phyloP scores from a whole-genome alignment of 495 filamentous ascomycete genomes.

The Xylaria intraflava region DNA sequence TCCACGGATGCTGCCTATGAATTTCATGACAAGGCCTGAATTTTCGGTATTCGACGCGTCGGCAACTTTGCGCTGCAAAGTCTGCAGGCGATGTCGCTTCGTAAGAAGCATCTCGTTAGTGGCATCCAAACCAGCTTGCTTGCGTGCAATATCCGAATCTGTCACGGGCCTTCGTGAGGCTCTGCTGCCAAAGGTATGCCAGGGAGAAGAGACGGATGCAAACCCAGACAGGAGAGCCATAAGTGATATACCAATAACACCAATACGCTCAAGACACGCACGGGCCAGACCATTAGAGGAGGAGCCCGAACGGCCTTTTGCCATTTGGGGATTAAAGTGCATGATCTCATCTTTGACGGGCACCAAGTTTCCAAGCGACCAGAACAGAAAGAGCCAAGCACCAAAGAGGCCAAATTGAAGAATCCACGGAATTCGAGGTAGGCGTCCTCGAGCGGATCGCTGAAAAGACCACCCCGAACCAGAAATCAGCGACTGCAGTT shows the following conservation, averaged over 20 bases:
- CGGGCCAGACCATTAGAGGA: conserved; percentile 44
- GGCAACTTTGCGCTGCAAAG: conserved; percentile 57
- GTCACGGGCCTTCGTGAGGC: conserved; percentile 48
- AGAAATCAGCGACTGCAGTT: conserved; percentile 59
- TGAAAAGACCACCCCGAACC: conserved; percentile 53
- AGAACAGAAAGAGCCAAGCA: conserved; percentile 62
- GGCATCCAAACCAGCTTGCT: conserved; percentile 65
- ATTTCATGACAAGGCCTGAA: conserved; percentile 59
- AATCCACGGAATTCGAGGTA: conserved; percentile 48
- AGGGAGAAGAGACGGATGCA: conserved; percentile 70
- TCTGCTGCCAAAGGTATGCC: conserved; percentile 68
- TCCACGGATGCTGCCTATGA: conserved; percentile 57
- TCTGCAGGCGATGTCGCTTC: conserved; percentile 60
- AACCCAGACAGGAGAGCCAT: conserved; percentile 81
- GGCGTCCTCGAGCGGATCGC: conserved; percentile 40
- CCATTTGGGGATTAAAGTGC: conserved; percentile 20
- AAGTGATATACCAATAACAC: conserved; percentile 70
- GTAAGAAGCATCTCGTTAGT: conserved; percentile 65
- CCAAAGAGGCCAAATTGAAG: conserved; percentile 52
- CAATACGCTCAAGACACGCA: conserved; percentile 70
- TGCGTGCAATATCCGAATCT: conserved; percentile 63
- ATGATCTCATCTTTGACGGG: conserved; percentile 42
- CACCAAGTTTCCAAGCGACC: conserved; percentile 63
- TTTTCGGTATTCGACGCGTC: conserved; percentile 31
- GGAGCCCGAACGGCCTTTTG: conserved; percentile 13